A percentile compares a stretch with the other conserved stretches of the same genome.
phyloP scores from a whole-genome alignment of 176 grass and related monocot species.

The Tuctoria greenei region DNA sequence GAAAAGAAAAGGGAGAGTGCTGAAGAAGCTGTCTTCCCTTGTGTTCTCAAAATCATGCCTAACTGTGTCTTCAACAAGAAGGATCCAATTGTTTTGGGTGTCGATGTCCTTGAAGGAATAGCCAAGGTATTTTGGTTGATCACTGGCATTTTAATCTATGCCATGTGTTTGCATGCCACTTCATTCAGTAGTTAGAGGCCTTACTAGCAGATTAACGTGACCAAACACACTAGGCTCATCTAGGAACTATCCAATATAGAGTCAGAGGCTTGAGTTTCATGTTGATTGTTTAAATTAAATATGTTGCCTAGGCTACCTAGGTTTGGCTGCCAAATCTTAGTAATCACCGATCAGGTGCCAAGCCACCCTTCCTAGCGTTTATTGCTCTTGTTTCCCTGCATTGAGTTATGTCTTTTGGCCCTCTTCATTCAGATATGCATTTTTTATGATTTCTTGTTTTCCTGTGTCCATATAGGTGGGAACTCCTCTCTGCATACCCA shows the following conservation, averaged over 20 bases:
- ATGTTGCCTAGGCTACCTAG: not conserved
- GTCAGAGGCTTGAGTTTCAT: not conserved
- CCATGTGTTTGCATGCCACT: not conserved
- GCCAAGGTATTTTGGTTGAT: constrained; percentile 60
- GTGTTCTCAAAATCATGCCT: constrained; percentile 86
- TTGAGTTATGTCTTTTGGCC: not conserved
- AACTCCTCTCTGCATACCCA: constrained; percentile 77
- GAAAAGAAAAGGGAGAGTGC: constrained; percentile 90
- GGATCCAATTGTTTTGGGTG: constrained; percentile 90
- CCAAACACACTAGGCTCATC: not conserved
- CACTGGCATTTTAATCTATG: constrained; percentile 3
- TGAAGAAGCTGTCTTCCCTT: constrained; percentile 85
- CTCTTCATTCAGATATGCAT: not conserved
- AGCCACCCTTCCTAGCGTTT: not conserved
- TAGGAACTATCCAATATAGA: constrained; percentile 9
- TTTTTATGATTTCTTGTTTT: constrained; percentile 5
- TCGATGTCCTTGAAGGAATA: constrained; percentile 88
- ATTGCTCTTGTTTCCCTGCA: not conserved
- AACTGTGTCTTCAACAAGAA: constrained; percentile 93
- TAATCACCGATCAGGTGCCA: not conserved
- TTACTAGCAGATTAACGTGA: not conserved
- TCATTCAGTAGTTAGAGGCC: not conserved
- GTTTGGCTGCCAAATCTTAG: not conserved
- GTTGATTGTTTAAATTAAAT: not conserved
- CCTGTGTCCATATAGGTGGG: constrained; percentile 55